These are phyloP conservation scores for Cryptococcus wingfieldii DNA, from an alignment of 1,284 basidiomycete genomes.

Conservation along the genomic window DNA sequence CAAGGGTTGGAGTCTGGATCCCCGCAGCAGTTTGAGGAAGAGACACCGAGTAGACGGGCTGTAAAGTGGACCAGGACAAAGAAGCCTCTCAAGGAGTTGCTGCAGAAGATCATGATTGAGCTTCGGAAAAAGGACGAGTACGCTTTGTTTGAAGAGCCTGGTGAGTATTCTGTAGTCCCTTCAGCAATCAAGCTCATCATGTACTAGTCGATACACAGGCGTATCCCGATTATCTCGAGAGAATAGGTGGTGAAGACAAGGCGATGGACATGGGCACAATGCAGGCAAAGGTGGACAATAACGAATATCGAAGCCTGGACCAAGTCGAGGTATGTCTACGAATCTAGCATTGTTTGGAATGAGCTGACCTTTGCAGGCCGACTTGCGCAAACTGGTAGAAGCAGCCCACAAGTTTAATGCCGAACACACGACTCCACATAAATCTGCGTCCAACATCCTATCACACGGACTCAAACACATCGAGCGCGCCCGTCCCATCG, in stretches of 20 bases:
- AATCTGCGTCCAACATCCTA: constrained; percentile 36
- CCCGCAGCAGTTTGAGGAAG: constrained; percentile 12
- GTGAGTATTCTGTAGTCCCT: constrained; percentile 6
- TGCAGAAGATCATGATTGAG: constrained; percentile 37
- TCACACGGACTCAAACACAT: constrained; percentile 42
- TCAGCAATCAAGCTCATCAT: not conserved
- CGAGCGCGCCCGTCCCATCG: constrained; percentile 36
- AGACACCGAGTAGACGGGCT: constrained; percentile 10
- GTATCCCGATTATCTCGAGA: constrained; percentile 42
- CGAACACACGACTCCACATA: constrained; percentile 37
- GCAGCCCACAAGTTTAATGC: constrained; percentile 42
- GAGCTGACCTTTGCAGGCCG: constrained; percentile 20
- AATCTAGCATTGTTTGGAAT: not conserved
- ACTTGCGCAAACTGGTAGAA: constrained; percentile 35
- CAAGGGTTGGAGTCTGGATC: not conserved
- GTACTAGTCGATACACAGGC: constrained; percentile 37
- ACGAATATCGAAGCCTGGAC: constrained; percentile 35
- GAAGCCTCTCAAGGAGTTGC: constrained; percentile 40
- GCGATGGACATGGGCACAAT: constrained; percentile 50
- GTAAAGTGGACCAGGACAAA: constrained; percentile 37
- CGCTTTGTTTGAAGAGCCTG: constrained; percentile 43
- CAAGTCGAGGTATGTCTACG: constrained; percentile 36
- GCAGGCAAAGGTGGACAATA: constrained; percentile 44
- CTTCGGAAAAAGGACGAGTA: constrained; percentile 44
- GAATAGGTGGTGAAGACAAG: constrained; percentile 46